These are phyloP conservation scores for Suhomyces wounanorum DNA, from an alignment of 1,139 yeast genomes.

Conservation along the genomic window DNA sequence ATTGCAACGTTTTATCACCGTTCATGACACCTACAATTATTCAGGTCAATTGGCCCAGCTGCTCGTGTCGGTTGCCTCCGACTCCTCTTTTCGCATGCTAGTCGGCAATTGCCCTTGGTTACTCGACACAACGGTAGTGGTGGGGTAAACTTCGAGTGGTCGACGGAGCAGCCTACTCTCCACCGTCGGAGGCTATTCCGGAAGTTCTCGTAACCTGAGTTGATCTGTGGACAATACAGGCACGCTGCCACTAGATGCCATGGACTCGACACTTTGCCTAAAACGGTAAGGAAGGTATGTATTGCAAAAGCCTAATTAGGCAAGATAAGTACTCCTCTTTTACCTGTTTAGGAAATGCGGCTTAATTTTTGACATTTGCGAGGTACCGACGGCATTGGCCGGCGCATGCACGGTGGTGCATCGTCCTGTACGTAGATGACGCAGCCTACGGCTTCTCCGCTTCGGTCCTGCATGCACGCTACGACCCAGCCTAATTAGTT, in stretches of 20 bases:
- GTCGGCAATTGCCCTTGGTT: conserved; percentile 1
- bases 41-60: no score
- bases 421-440: neutral
- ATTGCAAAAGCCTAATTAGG: conserved; percentile 22
- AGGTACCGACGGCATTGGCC: neutral
- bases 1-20: neutral
- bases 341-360: conserved; percentile 24
- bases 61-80: neutral
- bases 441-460: conserved; percentile 10
- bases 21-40: neutral
- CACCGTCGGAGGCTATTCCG: neutral
- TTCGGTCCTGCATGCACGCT: conserved; percentile 1
- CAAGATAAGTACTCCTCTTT: conserved; percentile 24
- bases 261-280: conserved; percentile 17
- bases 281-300: conserved; percentile 22
- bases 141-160: conserved; percentile 3
- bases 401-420: neutral
- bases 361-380: conserved; percentile 7
- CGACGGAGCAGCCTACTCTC: neutral
- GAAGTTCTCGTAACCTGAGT: neutral
- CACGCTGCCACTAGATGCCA: conserved; percentile 10
- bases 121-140: conserved; percentile 3
- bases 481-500: conserved; percentile 11
- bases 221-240: conserved; percentile 9
- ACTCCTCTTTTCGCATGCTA: neutral